Evolutionary conservation across 192 early-diverging fungal genomes (phyloP), one percentile per base, ranked within the genome.

Genomic region (Umbelopsis sp.): DNA sequence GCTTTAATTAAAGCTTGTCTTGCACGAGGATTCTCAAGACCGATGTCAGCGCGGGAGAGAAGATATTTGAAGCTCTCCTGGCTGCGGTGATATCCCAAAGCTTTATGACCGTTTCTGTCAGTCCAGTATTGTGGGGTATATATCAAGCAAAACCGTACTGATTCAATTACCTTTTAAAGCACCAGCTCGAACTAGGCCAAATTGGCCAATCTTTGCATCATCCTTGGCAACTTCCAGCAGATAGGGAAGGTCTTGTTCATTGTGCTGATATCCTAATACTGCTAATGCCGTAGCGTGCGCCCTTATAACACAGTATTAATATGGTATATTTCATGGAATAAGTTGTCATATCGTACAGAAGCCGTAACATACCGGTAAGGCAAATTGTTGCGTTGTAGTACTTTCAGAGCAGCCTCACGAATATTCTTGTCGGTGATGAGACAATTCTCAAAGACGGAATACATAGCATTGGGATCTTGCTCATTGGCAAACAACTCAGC

Each of bases 241-340:
- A 49, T 77, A 77, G 0, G 24, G 43, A 4, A 80, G 25, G 65
- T 87, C 85, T 49, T 76, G 77, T 12, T 80, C 77, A 68, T 85
- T 73, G n/a, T 71, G 71, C 66, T 87, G 85, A 20, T 59, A 41
- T 20, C 79, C 85, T 12, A 87, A 71, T 52, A 73, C 73, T 9
- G 53, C 44, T 16, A 83, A 71, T 7, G 76, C 81, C 2, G 54
- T n/a, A 32, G 34, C 69, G 29, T 71, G 72, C 12, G 81, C 75
- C 9, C 75, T 74, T 20, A 41, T 17, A 22, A 54, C 17, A 25
- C 9, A 44, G 2, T 10, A 2, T 38, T 29, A 25, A 50, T 9
- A 51, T 11, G 0, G 11, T 21, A 24, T 26, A 0, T 3, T n/a
- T 9, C 11, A 24, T 20, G 52, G 4, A 16, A 7, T 25, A 17